These are phyloP conservation scores for Geosmithia flava DNA, from an alignment of 2,329 filamentous ascomycete genomes.

Conservation along the genomic window DNA sequence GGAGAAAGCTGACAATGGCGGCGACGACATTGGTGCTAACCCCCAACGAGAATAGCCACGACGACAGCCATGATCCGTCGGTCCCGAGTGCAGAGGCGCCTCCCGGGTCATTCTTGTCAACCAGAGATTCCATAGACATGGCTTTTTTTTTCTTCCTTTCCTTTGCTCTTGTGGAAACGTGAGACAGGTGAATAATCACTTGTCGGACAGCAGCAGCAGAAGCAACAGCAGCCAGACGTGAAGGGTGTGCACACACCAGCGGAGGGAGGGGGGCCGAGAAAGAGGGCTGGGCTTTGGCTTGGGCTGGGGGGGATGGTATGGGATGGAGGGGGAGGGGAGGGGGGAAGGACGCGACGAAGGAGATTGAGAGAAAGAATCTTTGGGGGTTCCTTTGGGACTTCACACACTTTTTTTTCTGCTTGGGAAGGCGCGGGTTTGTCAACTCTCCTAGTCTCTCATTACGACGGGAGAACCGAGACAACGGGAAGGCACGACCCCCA, in stretches of 20 bases:
- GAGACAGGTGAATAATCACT: background rate
- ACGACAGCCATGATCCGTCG: background rate
- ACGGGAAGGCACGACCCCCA: background rate
- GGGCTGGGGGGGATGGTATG: background rate
- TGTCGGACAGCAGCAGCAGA: background rate
- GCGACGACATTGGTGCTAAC: background rate
- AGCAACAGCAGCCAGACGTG: background rate
- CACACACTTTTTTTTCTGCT: background rate
- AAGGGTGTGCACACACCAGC: background rate
- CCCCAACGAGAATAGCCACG: background rate
- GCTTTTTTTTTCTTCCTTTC: too few relatives aligned
- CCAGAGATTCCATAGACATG: background rate
- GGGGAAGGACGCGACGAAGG: too few relatives aligned
- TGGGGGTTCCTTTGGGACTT: too few relatives aligned
- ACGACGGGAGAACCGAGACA: background rate
- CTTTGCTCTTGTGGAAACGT: background rate
- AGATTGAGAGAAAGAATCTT: background rate
- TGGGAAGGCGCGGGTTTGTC: background rate
- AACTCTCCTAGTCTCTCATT: too few relatives aligned
- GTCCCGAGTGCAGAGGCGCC: too few relatives aligned
- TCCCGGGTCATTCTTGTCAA: too few relatives aligned
- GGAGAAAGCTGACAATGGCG: slow-evolving; percentile 5
- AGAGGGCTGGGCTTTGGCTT: too few relatives aligned
- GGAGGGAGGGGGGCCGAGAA: too few relatives aligned
- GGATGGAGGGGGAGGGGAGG: background rate